A percentile compares a stretch with the other conserved stretches of the same genome.
Conservation (phyloP, 768 basidiomycete genomes). For the Pholiota microspora region DNA sequence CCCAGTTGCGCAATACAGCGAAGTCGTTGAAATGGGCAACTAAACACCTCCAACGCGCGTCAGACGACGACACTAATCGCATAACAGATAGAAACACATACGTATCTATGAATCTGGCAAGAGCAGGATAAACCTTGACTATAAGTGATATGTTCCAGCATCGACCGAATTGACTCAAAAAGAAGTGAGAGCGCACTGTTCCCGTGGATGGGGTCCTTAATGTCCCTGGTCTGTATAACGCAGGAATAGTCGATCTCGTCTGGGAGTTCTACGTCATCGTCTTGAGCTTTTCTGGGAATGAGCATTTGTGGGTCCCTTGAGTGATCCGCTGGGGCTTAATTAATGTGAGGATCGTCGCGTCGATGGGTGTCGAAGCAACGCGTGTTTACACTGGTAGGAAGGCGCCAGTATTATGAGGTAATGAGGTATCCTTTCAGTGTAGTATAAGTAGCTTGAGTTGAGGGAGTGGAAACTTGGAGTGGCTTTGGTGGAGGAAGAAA, state of each 20-base stretch:
- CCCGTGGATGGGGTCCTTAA: conserved; percentile 37
- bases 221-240: conserved; percentile 11
- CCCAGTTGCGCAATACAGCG: conserved; percentile 81
- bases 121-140: conserved; percentile 36
- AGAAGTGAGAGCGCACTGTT: conserved; percentile 26
- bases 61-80: neutral
- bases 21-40: conserved; percentile 75
- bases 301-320: neutral
- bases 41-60: conserved; percentile 23
- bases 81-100: conserved; percentile 29
- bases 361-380: neutral
- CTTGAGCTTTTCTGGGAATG: neutral
- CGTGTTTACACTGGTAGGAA: neutral
- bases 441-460: neutral
- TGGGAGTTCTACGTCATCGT: neutral
- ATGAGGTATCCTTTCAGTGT: neutral
- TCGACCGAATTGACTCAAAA: neutral
- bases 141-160: neutral
- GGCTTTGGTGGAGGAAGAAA: neutral
- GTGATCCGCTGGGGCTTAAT: neutral
- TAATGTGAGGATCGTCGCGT: neutral
- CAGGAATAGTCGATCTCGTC: conserved; percentile 2
- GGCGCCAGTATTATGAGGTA: neutral
- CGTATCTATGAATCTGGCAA: conserved; percentile 65
- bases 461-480: neutral